Conservation (phyloP, 257 asterid species). For the Lithospermum erythrorhizon region DNA sequence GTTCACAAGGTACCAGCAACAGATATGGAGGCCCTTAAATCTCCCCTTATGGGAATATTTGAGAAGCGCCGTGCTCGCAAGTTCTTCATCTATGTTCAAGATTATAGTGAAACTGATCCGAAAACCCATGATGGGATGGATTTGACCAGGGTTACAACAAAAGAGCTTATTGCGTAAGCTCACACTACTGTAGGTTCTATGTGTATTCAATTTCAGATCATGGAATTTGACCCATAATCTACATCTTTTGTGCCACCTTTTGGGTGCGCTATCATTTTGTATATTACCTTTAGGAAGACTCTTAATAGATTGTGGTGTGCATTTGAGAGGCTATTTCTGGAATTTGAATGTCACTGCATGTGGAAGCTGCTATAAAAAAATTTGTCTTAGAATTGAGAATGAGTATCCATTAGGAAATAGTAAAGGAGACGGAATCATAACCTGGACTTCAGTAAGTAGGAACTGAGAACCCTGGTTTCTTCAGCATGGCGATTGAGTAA, state of each 20-base stretch:
- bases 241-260: neutral
- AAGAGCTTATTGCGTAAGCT: slow-evolving; percentile 73
- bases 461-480: too few species aligned
- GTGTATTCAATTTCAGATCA: neutral
- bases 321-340: neutral
- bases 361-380: neutral
- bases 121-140: slow-evolving; percentile 95
- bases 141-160: slow-evolving; percentile 66
- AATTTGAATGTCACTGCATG: neutral
- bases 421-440: neutral
- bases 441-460: too few species aligned
- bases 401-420: too few species aligned
- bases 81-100: slow-evolving; percentile 84
- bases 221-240: neutral
- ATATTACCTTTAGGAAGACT: neutral
- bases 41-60: slow-evolving; percentile 95
- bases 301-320: neutral
- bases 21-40: slow-evolving; percentile 91
- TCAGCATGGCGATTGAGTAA: too few species aligned
- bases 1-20: slow-evolving; percentile 89
- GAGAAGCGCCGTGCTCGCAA: slow-evolving; percentile 96
- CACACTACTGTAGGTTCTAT: neutral
- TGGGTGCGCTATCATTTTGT: neutral
- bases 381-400: neutral
- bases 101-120: slow-evolving; percentile 68